These are phyloP conservation scores for Toxicodendron radicans DNA, from an alignment of 345 rosid species.

Conservation along the genomic window DNA sequence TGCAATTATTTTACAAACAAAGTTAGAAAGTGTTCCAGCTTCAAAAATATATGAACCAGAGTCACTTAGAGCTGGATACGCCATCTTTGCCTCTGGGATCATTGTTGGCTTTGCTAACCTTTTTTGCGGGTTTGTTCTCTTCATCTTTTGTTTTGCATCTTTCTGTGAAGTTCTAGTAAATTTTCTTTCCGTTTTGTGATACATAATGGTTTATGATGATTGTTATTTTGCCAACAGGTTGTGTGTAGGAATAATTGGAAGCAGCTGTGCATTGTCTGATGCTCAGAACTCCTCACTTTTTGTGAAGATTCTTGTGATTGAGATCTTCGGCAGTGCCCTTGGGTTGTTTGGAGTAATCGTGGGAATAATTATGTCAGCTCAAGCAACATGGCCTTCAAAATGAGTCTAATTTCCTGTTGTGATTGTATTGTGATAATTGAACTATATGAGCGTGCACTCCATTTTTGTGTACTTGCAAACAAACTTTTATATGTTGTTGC, in stretches of 20 bases:
- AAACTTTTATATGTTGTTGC: neutral
- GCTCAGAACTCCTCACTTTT: conserved; percentile 96
- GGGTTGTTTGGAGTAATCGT: conserved; percentile 98
- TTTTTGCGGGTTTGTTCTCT: conserved; percentile 78
- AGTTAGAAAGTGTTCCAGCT: conserved; percentile 85
- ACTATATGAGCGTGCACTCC: neutral
- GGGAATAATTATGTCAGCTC: conserved; percentile 99
- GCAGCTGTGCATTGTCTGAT: conserved; percentile 96
- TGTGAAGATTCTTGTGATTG: conserved; percentile 97
- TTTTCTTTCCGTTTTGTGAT: neutral
- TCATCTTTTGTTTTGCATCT: conserved; percentile 16
- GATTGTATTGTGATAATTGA: conserved; percentile 6
- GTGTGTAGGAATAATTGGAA: conserved; percentile 96
- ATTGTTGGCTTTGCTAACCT: conserved; percentile 99
- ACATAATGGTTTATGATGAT: conserved; percentile 1
- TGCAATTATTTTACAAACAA: conserved; percentile 94
- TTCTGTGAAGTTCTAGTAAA: neutral
- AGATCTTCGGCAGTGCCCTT: conserved; percentile 96
- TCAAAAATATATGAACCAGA: conserved; percentile 77
- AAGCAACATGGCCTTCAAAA: conserved; percentile 95
- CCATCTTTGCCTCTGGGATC: conserved; percentile 97
- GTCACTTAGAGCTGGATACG: conserved; percentile 98
- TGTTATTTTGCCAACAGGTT: conserved; percentile 43
- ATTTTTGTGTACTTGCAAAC: neutral
- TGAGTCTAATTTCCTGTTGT: conserved; percentile 23